A percentile compares a stretch with the other conserved stretches of the same genome.
These are phyloP conservation scores for Wickerhamomyces sp. DNA, from an alignment of 1,139 yeast genomes.

Conservation along the genomic window DNA sequence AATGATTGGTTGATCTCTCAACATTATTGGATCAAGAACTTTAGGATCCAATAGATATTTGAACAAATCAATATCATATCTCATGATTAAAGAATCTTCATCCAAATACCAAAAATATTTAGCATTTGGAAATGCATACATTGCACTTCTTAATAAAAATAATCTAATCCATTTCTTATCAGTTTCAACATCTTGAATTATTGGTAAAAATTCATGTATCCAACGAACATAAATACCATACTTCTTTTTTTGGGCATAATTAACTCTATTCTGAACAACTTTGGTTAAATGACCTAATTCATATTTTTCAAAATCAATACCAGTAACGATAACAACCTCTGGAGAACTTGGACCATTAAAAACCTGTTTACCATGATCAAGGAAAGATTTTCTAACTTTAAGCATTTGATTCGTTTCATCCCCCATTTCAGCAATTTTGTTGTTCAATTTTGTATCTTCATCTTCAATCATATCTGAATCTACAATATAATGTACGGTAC, in stretches of 20 bases:
- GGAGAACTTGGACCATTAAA: slow-evolving; percentile 47
- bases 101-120: slow-evolving; percentile 84
- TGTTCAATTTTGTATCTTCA: slow-evolving; percentile 33
- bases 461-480: slow-evolving; percentile 35
- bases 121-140: slow-evolving; percentile 81
- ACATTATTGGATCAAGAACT: slow-evolving; percentile 51
- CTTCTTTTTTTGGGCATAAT: slow-evolving; percentile 68
- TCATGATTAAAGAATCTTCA: slow-evolving; percentile 68
- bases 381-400: slow-evolving; percentile 50
- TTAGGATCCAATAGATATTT: slow-evolving; percentile 53
- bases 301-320: slow-evolving; percentile 69
- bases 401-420: slow-evolving; percentile 31
- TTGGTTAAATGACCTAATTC: slow-evolving; percentile 55
- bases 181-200: slow-evolving; percentile 35
- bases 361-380: slow-evolving; percentile 60
- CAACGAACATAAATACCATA: slow-evolving; percentile 81
- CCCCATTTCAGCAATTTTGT: slow-evolving; percentile 31
- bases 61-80: slow-evolving; percentile 51
- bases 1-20: slow-evolving; percentile 63
- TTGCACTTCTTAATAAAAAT: slow-evolving; percentile 66
- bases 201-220: slow-evolving; percentile 73
- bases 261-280: slow-evolving; percentile 74
- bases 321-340: slow-evolving; percentile 72
- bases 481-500: slow-evolving; percentile 39
- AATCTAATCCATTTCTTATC: slow-evolving; percentile 55